These are phyloP conservation scores for Heracleum sosnowskyi DNA, from an alignment of 129 eudicot species.

Conservation along the genomic window DNA sequence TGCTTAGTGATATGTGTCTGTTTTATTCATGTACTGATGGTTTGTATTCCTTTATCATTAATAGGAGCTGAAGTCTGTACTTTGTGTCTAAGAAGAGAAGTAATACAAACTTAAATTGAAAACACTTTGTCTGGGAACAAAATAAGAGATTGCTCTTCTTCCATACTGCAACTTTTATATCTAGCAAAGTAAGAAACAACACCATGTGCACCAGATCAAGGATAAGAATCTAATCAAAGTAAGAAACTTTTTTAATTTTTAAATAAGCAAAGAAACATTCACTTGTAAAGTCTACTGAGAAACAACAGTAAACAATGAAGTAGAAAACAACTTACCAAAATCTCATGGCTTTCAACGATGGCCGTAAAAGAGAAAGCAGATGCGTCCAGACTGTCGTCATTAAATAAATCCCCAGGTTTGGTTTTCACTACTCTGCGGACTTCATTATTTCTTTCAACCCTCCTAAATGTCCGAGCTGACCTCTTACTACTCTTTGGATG, in stretches of 20 bases:
- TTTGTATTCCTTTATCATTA: too few relatives aligned
- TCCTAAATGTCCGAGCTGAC: neutral
- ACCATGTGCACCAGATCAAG: neutral
- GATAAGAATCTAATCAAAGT: neutral
- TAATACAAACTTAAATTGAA: too few relatives aligned
- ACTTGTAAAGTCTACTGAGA: neutral
- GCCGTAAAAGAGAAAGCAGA: neutral
- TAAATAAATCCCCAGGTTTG: neutral
- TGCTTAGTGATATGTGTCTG: too few relatives aligned
- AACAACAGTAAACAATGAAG: neutral
- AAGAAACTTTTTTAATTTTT: neutral
- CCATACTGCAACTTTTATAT: too few relatives aligned
- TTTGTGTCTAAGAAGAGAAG: too few relatives aligned
- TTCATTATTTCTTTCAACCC: neutral
- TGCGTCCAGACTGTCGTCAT: neutral
- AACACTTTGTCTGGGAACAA: too few relatives aligned
- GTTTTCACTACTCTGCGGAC: neutral
- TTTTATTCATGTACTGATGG: too few relatives aligned
- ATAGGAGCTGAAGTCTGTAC: too few relatives aligned
- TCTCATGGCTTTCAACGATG: neutral
- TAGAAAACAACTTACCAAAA: neutral
- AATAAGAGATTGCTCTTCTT: too few relatives aligned
- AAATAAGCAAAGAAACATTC: neutral
- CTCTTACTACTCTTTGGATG: neutral
- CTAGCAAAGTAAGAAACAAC: too few relatives aligned